phyloP scores from a whole-genome alignment of 176 grass and related monocot genomes.

The Avena eriantha region DNA sequence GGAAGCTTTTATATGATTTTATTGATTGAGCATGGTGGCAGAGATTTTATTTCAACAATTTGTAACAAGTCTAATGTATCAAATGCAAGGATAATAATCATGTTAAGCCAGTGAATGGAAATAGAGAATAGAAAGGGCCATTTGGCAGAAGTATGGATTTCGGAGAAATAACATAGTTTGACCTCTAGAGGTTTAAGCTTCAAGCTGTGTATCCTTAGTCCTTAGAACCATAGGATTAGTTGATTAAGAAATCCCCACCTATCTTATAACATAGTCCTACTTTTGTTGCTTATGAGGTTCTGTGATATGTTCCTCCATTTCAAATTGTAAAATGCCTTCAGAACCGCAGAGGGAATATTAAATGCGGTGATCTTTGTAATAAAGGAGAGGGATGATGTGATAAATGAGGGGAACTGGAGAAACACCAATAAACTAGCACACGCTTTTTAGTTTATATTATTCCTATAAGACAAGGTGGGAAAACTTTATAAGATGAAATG shows the following conservation, averaged over 20 bases:
- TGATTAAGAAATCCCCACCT: background rate
- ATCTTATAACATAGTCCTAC: background rate
- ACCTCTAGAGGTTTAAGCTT: background rate
- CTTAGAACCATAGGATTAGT: background rate
- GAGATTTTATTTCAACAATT: slow-evolving; percentile 28
- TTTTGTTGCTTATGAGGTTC: background rate
- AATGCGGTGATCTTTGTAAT: background rate
- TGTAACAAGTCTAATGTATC: slow-evolving; percentile 1
- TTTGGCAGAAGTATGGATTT: background rate
- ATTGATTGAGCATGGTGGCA: slow-evolving; percentile 3
- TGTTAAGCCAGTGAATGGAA: background rate
- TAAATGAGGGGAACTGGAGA: background rate
- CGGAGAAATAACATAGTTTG: background rate
- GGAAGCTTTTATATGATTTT: background rate
- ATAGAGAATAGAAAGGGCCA: background rate
- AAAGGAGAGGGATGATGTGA: background rate
- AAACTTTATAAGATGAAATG: background rate
- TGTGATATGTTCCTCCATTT: background rate
- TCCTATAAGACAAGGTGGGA: background rate
- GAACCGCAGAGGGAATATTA: background rate
- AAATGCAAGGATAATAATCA: background rate
- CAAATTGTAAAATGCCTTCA: background rate
- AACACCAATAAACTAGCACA: background rate
- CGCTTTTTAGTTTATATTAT: background rate
- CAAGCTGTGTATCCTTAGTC: background rate